Conservation (phyloP, 2,329 filamentous ascomycete genomes). For the Fusarium sp. region DNA sequence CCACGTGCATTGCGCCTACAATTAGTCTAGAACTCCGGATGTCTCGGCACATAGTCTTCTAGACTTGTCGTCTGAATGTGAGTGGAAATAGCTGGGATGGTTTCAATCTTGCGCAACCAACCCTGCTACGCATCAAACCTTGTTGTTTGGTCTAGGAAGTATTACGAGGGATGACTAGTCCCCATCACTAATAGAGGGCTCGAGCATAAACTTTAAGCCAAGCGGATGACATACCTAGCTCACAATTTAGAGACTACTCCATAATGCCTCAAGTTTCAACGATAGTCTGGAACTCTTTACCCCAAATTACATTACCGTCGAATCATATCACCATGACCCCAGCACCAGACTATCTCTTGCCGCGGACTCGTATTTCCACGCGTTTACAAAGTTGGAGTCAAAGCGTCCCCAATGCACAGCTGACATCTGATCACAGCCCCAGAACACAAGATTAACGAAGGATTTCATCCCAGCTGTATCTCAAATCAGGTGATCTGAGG, state of each 20-base stretch:
- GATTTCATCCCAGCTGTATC: constrained; percentile 10
- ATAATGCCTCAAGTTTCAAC: not conserved
- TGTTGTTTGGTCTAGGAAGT: not conserved
- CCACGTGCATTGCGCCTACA: not conserved
- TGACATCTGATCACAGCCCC: not conserved
- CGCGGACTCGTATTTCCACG: not conserved
- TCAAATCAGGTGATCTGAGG: constrained; percentile 11
- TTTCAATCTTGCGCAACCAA: not conserved
- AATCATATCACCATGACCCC: not conserved
- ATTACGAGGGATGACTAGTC: not conserved
- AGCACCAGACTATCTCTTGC: not conserved
- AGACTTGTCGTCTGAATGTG: not conserved
- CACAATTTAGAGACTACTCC: not conserved
- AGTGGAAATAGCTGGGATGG: not conserved
- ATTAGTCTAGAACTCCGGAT: not conserved
- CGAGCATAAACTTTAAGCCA: not conserved
- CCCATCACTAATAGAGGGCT: not conserved
- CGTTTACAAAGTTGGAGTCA: not conserved
- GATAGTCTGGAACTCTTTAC: not conserved
- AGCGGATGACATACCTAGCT: not conserved
- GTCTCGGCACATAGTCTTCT: not conserved
- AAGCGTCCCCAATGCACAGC: not conserved
- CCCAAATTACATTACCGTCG: not conserved
- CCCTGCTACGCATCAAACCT: too few relatives aligned
- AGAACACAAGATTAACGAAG: constrained; percentile 28